Percentiles rank a stretch among this genome's conserved stretches.
phyloP scores from a whole-genome alignment of 148 eudicot genomes.

The Tetragonia tetragonoides region DNA sequence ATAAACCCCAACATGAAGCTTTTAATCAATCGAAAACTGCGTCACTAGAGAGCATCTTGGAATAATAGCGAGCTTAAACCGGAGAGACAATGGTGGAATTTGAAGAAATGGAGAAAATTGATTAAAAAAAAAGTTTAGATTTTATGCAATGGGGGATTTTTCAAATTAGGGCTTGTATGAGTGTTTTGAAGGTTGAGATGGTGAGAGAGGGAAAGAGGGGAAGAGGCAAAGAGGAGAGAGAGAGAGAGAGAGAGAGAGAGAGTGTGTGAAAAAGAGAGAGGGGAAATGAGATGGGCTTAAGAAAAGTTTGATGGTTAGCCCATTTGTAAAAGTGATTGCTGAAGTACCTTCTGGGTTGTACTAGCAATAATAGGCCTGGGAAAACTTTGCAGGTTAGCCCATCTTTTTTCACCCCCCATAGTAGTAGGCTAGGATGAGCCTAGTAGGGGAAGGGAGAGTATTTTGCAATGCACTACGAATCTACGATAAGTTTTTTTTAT shows the following conservation, averaged over 20 bases:
- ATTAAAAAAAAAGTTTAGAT: background rate
- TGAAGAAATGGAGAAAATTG: background rate
- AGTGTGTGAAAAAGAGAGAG: no score
- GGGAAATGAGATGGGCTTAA: background rate
- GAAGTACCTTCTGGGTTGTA: no score
- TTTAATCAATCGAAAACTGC: background rate
- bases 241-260: background rate
- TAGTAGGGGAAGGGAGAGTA: no score
- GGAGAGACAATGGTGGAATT: background rate
- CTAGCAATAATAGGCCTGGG: no score
- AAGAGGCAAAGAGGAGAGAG: background rate
- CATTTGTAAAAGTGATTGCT: background rate
- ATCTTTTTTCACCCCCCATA: no score
- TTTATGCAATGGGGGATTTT: background rate
- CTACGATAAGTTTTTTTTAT: no score
- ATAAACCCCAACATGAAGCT: background rate
- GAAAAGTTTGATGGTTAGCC: background rate
- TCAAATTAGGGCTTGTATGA: constrained; percentile 8
- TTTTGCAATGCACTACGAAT: no score
- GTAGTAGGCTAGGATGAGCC: no score
- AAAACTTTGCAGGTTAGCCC: no score
- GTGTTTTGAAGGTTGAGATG: background rate
- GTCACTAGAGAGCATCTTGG: background rate
- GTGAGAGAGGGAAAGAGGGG: constrained; percentile 4
- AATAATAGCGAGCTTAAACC: background rate